Percentiles rank a stretch among this genome's conserved stretches.
These are phyloP conservation scores for Cyclanthera cordifolia DNA, from an alignment of 306 rosid species.

Conservation along the genomic window DNA sequence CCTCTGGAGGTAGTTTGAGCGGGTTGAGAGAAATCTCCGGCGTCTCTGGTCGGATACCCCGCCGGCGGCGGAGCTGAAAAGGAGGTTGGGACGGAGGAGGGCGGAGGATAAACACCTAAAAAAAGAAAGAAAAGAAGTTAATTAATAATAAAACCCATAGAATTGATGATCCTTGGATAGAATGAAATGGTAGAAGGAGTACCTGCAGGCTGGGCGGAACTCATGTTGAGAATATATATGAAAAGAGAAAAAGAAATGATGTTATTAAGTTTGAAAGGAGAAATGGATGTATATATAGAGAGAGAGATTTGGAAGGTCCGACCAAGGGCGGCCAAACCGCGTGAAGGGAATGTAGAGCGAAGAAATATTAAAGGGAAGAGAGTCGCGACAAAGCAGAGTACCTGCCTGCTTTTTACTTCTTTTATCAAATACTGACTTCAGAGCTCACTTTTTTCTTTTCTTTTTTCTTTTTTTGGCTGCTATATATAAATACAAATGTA, in stretches of 20 bases:
- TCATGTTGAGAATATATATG: neutral
- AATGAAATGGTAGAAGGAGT: no score
- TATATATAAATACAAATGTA: no score
- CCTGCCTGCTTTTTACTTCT: neutral
- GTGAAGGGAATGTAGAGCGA: neutral
- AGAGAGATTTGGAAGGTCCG: neutral
- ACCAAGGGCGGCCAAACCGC: conserved; percentile 1
- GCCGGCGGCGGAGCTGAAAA: conserved; percentile 43
- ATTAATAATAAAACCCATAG: no score
- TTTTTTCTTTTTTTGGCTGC: no score
- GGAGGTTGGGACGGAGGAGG: conserved; percentile 22
- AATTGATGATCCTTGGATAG: no score
- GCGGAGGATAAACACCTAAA: conserved; percentile 25
- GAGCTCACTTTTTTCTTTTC: no score
- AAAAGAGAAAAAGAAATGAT: neutral
- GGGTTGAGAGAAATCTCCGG: conserved; percentile 13
- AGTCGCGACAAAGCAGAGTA: neutral
- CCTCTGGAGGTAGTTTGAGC: conserved; percentile 53
- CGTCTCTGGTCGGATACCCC: conserved; percentile 57
- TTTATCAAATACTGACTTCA: no score
- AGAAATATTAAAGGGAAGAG: neutral
- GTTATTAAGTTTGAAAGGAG: neutral
- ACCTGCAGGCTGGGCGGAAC: conserved; percentile 11
- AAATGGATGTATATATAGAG: neutral
- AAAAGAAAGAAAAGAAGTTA: no score